phyloP scores from a whole-genome alignment of 371 early-diverging fungal species.

The Mortierella sp. region DNA sequence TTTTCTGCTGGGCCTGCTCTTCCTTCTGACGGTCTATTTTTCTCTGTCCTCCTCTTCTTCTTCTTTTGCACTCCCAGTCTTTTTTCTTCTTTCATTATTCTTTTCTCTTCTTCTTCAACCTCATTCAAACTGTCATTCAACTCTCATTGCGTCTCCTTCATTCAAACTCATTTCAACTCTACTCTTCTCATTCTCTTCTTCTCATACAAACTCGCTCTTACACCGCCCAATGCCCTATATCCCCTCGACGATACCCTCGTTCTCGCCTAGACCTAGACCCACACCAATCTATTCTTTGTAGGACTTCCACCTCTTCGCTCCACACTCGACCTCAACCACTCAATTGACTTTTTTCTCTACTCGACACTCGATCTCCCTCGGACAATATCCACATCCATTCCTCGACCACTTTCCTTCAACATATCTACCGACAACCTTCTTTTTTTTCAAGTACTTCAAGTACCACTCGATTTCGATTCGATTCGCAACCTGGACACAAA shows the following conservation, averaged over 20 bases:
- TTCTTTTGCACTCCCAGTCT: too few relatives aligned
- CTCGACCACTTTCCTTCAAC: background rate
- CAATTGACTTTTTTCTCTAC: background rate
- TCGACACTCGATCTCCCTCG: background rate
- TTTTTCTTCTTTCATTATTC: background rate
- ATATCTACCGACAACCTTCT: background rate
- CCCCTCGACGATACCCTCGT: background rate
- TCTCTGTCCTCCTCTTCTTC: background rate
- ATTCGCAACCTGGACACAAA: constrained; percentile 4
- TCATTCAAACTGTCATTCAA: too few relatives aligned
- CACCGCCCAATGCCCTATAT: background rate
- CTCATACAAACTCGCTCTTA: background rate
- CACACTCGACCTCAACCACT: background rate
- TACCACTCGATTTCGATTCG: background rate
- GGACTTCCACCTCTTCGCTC: background rate
- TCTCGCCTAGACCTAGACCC: background rate
- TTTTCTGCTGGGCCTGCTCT: too few relatives aligned
- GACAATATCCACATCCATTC: background rate
- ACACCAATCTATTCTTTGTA: too few relatives aligned
- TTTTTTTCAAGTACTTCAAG: background rate
- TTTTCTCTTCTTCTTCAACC: background rate
- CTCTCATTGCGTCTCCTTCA: background rate
- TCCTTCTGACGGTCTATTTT: background rate
- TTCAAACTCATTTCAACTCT: background rate
- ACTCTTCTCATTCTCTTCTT: constrained; percentile 5